phyloP scores from a whole-genome alignment of 805 yeast genomes.

The Barnettozyma sp. region DNA sequence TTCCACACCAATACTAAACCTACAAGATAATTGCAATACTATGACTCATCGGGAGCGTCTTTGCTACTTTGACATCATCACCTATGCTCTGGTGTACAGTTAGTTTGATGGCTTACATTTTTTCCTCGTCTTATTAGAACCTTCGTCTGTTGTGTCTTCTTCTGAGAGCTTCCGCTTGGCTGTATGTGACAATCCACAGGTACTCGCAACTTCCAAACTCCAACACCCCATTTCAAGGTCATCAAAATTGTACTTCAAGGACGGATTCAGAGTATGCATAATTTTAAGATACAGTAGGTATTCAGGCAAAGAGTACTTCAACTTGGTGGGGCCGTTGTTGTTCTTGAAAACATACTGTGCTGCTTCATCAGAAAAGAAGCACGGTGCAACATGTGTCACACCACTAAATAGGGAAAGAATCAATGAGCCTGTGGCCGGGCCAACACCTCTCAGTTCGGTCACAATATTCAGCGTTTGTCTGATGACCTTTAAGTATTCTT shows the following conservation, averaged over 20 bases:
- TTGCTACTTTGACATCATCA: too few relatives aligned
- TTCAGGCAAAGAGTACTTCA: constrained; percentile 20
- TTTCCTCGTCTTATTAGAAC: too few relatives aligned
- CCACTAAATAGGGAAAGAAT: constrained; percentile 15
- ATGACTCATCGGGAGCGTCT: too few relatives aligned
- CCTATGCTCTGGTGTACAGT: too few relatives aligned
- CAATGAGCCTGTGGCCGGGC: constrained; percentile 25
- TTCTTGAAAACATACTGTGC: constrained; percentile 15
- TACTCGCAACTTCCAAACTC: constrained; percentile 13
- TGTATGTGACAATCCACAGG: too few relatives aligned
- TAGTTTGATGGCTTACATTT: too few relatives aligned
- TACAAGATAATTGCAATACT: too few relatives aligned
- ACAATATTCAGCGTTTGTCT: constrained; percentile 9
- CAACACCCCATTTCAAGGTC: constrained; percentile 21
- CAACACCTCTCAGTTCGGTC: constrained; percentile 20
- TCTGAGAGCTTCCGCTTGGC: too few relatives aligned
- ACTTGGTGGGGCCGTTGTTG: constrained; percentile 9
- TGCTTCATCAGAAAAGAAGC: constrained; percentile 24
- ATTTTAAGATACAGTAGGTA: constrained; percentile 14
- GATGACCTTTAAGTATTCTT: constrained; percentile 11
- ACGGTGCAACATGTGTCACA: constrained; percentile 19
- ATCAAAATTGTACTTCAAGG: constrained; percentile 12
- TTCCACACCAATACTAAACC: too few relatives aligned
- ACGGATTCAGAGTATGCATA: constrained; percentile 12
- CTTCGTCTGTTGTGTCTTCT: too few relatives aligned